These are phyloP conservation scores for Conringia planisiliqua DNA, from an alignment of 345 rosid species.

Conservation along the genomic window DNA sequence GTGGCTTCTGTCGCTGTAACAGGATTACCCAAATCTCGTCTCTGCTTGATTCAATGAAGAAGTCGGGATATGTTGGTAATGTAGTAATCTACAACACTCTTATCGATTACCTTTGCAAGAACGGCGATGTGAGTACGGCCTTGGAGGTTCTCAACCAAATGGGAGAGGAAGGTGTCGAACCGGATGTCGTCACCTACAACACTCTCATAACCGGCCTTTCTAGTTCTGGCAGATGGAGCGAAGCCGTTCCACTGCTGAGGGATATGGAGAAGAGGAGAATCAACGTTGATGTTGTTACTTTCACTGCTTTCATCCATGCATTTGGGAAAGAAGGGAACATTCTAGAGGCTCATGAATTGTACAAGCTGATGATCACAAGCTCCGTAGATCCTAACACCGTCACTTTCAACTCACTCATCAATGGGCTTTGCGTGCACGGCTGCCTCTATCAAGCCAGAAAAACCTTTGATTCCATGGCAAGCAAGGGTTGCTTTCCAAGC, in stretches of 20 bases:
- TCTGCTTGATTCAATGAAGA: neutral
- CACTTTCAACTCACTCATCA: constrained; percentile 2
- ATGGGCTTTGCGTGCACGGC: constrained; percentile 2
- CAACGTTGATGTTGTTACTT: constrained; percentile 13
- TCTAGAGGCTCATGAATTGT: neutral
- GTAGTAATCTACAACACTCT: constrained; percentile 8
- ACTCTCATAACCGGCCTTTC: constrained; percentile 14
- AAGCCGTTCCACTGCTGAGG: neutral
- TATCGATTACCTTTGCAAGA: constrained; percentile 7
- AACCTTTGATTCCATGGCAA: constrained; percentile 7
- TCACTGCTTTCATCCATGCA: neutral
- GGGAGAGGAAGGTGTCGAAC: neutral
- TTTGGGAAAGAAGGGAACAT: neutral
- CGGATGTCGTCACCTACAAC: constrained; percentile 21
- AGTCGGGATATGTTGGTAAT: constrained; percentile 1
- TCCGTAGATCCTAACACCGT: neutral
- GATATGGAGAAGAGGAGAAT: constrained; percentile 11
- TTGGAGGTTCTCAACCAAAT: neutral
- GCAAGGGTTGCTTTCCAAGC: neutral
- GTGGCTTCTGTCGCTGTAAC: neutral
- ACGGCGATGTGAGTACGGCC: neutral
- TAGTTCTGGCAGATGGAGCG: neutral
- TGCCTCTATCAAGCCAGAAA: neutral
- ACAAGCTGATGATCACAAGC: constrained; percentile 9
- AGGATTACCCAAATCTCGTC: neutral